Conservation (phyloP, 441 rosid species). For the Manihot esculenta region DNA sequence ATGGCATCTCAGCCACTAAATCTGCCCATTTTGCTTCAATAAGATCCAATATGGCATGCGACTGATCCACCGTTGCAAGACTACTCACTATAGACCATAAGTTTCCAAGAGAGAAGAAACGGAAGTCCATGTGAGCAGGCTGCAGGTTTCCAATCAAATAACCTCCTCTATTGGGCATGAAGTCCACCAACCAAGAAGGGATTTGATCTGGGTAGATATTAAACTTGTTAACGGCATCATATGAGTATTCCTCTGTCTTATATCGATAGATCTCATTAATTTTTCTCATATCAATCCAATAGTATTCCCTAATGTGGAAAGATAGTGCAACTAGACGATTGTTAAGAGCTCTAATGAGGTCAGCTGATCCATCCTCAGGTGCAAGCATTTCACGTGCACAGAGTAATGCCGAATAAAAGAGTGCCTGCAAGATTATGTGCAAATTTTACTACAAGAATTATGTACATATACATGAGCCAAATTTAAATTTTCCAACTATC, state of each 20-base stretch:
- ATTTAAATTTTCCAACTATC: background rate
- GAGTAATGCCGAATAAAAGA: slow-evolving; percentile 77
- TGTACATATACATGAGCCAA: background rate
- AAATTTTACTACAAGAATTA: background rate
- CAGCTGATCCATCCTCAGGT: slow-evolving; percentile 77
- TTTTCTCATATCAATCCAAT: slow-evolving; percentile 47
- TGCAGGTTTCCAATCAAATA: slow-evolving; percentile 45
- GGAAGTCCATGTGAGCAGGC: slow-evolving; percentile 52
- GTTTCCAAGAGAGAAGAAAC: slow-evolving; percentile 49
- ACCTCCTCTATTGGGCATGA: slow-evolving; percentile 43
- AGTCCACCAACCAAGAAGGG: slow-evolving; percentile 43
- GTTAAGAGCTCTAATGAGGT: slow-evolving; percentile 72
- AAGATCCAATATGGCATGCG: slow-evolving; percentile 44
- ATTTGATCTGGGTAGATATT: slow-evolving; percentile 78
- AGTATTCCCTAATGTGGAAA: slow-evolving; percentile 87
- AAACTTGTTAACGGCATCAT: slow-evolving; percentile 84
- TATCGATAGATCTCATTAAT: slow-evolving; percentile 43
- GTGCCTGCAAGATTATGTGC: slow-evolving; percentile 44
- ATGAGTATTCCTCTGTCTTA: slow-evolving; percentile 70
- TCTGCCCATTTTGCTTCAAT: slow-evolving; percentile 44
- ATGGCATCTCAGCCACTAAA: slow-evolving; percentile 41
- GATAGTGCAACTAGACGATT: slow-evolving; percentile 81
- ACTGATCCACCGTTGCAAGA: slow-evolving; percentile 41
- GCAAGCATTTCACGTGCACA: slow-evolving; percentile 83
- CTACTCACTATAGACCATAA: slow-evolving; percentile 41